phyloP scores from a whole-genome alignment of 176 grass and related monocot species.

The Saccharum spontaneum region DNA sequence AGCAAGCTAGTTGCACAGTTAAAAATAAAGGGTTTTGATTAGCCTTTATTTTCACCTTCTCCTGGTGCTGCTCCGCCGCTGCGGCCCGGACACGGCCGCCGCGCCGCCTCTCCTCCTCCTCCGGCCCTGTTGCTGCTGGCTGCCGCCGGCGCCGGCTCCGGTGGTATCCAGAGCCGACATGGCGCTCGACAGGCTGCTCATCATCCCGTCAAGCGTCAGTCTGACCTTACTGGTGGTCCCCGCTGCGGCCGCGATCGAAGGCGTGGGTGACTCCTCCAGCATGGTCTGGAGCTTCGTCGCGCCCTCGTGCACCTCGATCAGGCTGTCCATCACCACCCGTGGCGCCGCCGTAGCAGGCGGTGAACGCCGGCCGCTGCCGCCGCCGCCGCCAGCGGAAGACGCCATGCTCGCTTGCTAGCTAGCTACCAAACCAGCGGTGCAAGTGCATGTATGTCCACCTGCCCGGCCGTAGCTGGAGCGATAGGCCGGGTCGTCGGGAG shows the following conservation, averaged over 20 bases:
- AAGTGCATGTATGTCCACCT: not conserved
- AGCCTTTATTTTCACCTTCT: conserved; percentile 52
- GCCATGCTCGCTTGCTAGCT: conserved; percentile 4
- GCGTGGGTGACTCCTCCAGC: conserved; percentile 5
- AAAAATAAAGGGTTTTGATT: not conserved
- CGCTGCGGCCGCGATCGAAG: not conserved
- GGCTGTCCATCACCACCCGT: not conserved
- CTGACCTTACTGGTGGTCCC: not conserved
- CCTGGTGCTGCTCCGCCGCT: conserved; percentile 30
- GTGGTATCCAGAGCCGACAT: conserved; percentile 18
- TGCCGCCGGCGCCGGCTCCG: too few species aligned
- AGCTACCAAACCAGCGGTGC: not conserved
- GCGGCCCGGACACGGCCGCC: not conserved
- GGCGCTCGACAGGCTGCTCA: conserved; percentile 40
- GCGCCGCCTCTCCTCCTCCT: conserved; percentile 13
- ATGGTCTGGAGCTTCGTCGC: conserved; percentile 37
- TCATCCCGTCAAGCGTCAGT: conserved; percentile 39
- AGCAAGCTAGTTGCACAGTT: conserved; percentile 19
- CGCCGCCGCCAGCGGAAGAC: not conserved
- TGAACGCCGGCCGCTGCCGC: not conserved
- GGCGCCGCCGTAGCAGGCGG: not conserved
- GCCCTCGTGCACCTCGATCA: conserved; percentile 19
- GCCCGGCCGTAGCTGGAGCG: conserved; percentile 3
- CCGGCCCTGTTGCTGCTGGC: not conserved
- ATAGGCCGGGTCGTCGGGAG: not conserved